Evolutionary conservation across 2,329 filamentous ascomycete species (phyloP), one percentile per base, ranked within the genome.

Genomic region (Lecanosticta acicola): DNA sequence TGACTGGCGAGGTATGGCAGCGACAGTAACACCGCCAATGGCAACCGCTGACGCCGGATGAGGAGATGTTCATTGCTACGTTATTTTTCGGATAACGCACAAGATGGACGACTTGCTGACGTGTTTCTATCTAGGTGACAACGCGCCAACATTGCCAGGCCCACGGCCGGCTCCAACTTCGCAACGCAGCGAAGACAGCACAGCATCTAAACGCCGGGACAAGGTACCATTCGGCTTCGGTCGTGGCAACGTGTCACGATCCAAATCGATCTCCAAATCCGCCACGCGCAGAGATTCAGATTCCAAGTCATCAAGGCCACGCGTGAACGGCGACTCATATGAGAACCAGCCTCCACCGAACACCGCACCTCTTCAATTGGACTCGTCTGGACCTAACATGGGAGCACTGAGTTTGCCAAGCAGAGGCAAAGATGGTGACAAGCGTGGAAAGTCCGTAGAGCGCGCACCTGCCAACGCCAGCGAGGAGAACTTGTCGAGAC

Each of bases 391-490:
- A 8, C 47, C 54, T 21, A 54, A 63, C 32, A 50, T 54, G 37
- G 38, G 48, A 20, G 44, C 57, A 45, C 50, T 57, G 16, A 49
- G 51, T 46, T 54, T 47, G 32, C 24, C 24, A 29, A 26, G 26
- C 53, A 57, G 43, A 44, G 41, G 39, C 21, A 45, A 60, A 54
- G 55, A 58, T 36, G 54, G 50, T 35, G 57, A 58, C 8, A 51
- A 46, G 45, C 60, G 62, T 29, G 62, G 62, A 36, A 63, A 63
- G 48, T 63, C 61, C 7, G 59, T 59, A 29, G 62, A 65, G 40
- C 60, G 62, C 17, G 54, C 56, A 20, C 41, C 46, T 32, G 43
- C 45, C n/a, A 40, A 43, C 32, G 56, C 54, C 21, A 57, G 57
- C 34, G 54, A 62, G 20, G 59, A 62, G 40, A 59, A 59, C 21